Percentiles rank a stretch among this genome's conserved stretches.
Evolutionary conservation across 371 early-diverging fungal species (phyloP).

Genomic region (Mortierella sp.): DNA sequence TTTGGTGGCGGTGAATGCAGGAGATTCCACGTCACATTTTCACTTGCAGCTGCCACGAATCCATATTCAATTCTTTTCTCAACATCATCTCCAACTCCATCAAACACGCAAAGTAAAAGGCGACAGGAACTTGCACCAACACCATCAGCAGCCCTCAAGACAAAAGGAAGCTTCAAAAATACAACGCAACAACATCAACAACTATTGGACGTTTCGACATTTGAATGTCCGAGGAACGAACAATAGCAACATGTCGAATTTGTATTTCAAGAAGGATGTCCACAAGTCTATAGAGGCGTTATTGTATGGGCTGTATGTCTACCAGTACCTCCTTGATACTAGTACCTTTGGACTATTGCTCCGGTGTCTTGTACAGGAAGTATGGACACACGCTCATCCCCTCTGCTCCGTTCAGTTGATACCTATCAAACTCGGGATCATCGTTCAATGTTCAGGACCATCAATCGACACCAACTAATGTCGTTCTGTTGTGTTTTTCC

Average conservation of each 20-base stretch:
- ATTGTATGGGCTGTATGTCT: conserved; percentile 50
- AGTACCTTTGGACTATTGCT: conserved; percentile 40
- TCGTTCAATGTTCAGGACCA: neutral
- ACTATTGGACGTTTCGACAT: conserved; percentile 8
- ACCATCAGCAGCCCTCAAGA: neutral
- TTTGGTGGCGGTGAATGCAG: neutral
- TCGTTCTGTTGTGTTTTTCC: neutral
- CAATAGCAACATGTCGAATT: conserved; percentile 20
- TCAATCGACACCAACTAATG: neutral
- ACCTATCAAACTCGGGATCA: too few relatives aligned
- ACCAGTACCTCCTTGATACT: conserved; percentile 53
- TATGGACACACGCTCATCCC: conserved; percentile 7
- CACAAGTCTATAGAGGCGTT: conserved; percentile 48
- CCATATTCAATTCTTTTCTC: neutral
- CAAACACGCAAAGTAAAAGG: neutral
- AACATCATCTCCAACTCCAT: conserved; percentile 5
- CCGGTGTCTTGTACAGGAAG: conserved; percentile 43
- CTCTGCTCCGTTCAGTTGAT: too few relatives aligned
- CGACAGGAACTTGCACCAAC: neutral
- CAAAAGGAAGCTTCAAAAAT: conserved; percentile 1
- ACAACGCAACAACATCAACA: neutral
- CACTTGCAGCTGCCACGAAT: neutral
- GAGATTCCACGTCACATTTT: conserved; percentile 11
- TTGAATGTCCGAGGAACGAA: neutral
- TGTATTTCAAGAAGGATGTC: conserved; percentile 50